phyloP scores from a whole-genome alignment of 2,329 filamentous ascomycete genomes.

The Botrytis cinerea region DNA sequence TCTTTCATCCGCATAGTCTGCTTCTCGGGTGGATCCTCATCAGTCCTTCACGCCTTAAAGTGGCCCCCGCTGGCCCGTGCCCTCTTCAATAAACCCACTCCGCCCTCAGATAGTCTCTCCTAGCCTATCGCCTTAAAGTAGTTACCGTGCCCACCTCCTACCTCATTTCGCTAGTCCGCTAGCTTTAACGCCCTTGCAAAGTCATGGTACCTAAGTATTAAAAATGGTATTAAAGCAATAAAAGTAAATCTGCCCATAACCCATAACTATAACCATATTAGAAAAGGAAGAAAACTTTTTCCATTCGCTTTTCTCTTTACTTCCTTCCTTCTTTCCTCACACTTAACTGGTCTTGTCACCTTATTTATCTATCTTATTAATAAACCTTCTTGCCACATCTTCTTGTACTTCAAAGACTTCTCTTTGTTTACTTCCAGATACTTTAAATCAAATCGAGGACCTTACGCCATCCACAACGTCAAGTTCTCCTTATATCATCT shows the following conservation, averaged over 20 bases:
- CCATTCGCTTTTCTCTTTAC: not conserved
- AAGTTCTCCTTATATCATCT: conserved; percentile 26
- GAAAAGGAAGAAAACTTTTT: conserved; percentile 23
- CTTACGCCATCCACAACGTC: conserved; percentile 34
- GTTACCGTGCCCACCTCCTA: conserved; percentile 16
- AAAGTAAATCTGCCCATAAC: conserved; percentile 19
- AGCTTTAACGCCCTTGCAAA: conserved; percentile 26
- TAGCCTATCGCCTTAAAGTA: conserved; percentile 12
- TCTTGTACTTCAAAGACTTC: conserved; percentile 8
- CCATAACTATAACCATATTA: not conserved
- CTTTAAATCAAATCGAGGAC: conserved; percentile 5
- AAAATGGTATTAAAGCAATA: conserved; percentile 12
- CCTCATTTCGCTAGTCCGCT: conserved; percentile 25
- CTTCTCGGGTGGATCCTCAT: not conserved
- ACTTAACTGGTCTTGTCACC: not conserved
- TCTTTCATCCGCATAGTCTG: not conserved
- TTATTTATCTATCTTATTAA: conserved; percentile 13
- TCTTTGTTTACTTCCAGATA: conserved; percentile 16
- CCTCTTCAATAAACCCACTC: not conserved
- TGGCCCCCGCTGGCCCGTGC: not conserved
- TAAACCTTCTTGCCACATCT: conserved; percentile 15
- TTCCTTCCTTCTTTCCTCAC: conserved; percentile 15
- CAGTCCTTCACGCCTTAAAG: not conserved
- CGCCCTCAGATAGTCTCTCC: not conserved
- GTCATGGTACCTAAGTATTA: conserved; percentile 16